phyloP scores from a whole-genome alignment of 2,329 filamentous ascomycete species.

The Helminthosporium solani region DNA sequence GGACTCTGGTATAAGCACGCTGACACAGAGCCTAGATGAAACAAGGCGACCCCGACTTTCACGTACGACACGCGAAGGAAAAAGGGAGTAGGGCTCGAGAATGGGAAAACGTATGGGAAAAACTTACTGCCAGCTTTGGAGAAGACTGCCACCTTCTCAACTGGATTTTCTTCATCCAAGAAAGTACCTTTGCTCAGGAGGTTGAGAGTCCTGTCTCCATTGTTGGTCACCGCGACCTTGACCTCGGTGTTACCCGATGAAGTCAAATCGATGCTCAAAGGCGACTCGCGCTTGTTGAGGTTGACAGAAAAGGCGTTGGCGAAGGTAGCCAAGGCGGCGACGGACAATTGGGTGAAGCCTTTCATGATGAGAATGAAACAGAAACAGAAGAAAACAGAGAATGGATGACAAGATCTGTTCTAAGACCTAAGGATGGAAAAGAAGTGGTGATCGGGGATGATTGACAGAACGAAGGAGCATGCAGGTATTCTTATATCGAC shows the following conservation, averaged over 20 bases:
- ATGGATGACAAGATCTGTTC: slow-evolving; percentile 9
- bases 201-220: slow-evolving; percentile 51
- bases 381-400: slow-evolving; percentile 2
- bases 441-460: slow-evolving; percentile 23
- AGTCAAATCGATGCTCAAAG: slow-evolving; percentile 38
- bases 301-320: slow-evolving; percentile 30
- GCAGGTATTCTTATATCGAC: slow-evolving; percentile 25
- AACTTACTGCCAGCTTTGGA: slow-evolving; percentile 46
- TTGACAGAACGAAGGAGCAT: slow-evolving; percentile 11
- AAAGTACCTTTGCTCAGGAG: slow-evolving; percentile 57
- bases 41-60: not conserved
- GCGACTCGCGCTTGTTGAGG: slow-evolving; percentile 39
- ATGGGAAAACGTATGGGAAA: not conserved
- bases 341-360: slow-evolving; percentile 25
- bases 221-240: slow-evolving; percentile 57
- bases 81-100: not conserved
- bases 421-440: slow-evolving; percentile 9
- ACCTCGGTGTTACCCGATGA: slow-evolving; percentile 54
- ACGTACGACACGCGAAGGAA: not conserved
- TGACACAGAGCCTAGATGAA: not conserved
- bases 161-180: slow-evolving; percentile 50
- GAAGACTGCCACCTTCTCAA: slow-evolving; percentile 57
- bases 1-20: not conserved
- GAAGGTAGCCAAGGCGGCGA: slow-evolving; percentile 29
- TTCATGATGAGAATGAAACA: slow-evolving; percentile 24